A percentile compares a stretch with the other conserved stretches of the same genome.
Evolutionary conservation across 2,329 filamentous ascomycete genomes (phyloP).

Genomic region (Pyricularia grisea): DNA sequence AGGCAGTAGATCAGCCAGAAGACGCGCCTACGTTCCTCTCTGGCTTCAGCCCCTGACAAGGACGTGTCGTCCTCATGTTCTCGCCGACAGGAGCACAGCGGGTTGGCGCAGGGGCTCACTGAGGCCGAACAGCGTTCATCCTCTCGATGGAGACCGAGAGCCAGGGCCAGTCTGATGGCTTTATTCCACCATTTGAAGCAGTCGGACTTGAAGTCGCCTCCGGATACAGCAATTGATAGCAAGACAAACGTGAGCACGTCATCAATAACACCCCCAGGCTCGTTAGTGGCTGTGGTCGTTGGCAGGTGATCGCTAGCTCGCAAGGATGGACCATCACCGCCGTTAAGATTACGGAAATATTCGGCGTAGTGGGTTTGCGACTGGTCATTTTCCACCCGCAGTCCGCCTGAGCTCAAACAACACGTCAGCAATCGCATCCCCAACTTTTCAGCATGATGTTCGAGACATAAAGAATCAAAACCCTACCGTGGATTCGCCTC

Average conservation of each 20-base stretch:
- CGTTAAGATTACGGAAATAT: slow-evolving; percentile 1
- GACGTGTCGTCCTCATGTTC: slow-evolving; percentile 16
- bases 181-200: slow-evolving; percentile 38
- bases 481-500: slow-evolving; percentile 23
- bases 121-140: slow-evolving; percentile 19
- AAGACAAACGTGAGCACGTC: slow-evolving; percentile 35
- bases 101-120: slow-evolving; percentile 20
- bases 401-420: slow-evolving; percentile 16
- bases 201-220: slow-evolving; percentile 37
- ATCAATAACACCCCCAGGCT: slow-evolving; percentile 25
- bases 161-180: slow-evolving; percentile 26
- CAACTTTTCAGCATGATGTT: neutral
- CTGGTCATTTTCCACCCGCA: slow-evolving; percentile 22
- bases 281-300: slow-evolving; percentile 21
- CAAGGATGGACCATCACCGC: slow-evolving; percentile 9
- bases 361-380: slow-evolving; percentile 14
- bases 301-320: slow-evolving; percentile 12
- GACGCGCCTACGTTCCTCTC: slow-evolving; percentile 34
- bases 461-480: neutral
- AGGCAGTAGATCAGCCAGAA: slow-evolving; percentile 39
- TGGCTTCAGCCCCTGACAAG: slow-evolving; percentile 25
- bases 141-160: slow-evolving; percentile 26
- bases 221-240: slow-evolving; percentile 34
- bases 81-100: slow-evolving; percentile 20
- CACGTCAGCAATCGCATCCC: neutral